Conservation (phyloP, 192 early-diverging fungal genomes). For the Linnemannia schmuckeri region DNA sequence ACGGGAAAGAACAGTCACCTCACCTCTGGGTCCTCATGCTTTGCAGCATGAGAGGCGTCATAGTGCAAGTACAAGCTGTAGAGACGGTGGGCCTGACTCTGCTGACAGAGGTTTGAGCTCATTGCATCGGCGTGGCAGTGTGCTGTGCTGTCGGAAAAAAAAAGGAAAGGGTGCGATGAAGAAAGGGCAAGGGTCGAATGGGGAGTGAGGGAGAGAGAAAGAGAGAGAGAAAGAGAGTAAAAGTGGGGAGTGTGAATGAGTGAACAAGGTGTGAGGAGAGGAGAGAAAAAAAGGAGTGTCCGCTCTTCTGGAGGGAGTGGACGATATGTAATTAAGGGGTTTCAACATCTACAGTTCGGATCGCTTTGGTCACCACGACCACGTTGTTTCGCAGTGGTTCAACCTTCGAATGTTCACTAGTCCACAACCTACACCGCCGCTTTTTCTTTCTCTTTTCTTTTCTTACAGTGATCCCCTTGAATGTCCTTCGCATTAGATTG, state of each 20-base stretch:
- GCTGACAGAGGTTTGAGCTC: conserved; percentile 57
- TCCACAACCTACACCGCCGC: no score
- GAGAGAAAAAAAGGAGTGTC: neutral
- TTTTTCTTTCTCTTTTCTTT: no score
- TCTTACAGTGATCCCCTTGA: no score
- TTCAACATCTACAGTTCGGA: neutral
- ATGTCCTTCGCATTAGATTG: no score
- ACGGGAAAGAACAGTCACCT: conserved; percentile 37
- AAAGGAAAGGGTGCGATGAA: neutral
- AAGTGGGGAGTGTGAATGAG: conserved; percentile 3
- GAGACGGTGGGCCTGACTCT: conserved; percentile 55
- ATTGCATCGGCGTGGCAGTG: conserved; percentile 7
- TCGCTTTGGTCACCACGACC: neutral
- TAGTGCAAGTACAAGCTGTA: conserved; percentile 55
- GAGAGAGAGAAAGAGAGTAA: neutral
- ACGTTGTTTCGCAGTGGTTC: neutral
- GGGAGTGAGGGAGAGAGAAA: neutral
- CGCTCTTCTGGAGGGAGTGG: neutral
- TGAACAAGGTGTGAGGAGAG: neutral
- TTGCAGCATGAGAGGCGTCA: conserved; percentile 52
- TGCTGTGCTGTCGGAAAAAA: neutral
- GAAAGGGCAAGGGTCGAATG: neutral
- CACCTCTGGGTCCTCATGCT: conserved; percentile 59
- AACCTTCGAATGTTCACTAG: neutral
- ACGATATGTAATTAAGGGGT: neutral